Evolutionary conservation across 768 basidiomycete genomes (phyloP), one percentile per base, ranked within the genome.

Genomic region (Gyrodon lividus): DNA sequence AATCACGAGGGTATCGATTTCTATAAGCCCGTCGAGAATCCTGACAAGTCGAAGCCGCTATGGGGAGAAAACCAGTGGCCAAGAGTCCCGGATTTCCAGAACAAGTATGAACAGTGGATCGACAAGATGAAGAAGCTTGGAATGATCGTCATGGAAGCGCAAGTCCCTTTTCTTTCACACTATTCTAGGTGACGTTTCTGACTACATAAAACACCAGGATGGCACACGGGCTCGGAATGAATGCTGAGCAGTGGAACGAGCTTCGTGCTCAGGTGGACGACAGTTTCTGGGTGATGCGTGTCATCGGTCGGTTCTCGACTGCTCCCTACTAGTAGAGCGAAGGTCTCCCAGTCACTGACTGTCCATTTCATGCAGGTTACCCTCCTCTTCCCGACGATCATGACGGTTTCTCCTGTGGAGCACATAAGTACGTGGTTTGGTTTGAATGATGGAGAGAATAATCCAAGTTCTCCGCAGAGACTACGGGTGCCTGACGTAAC

Each of bases 1-100:
- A 87, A 84, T 54, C 90, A 92, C 55, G 92, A 96, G 72, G 90
- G 80, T 2, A 66, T 94, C 34, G 93, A 95, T 60, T 81, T 91
- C 46, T 93, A 92, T 63, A 81, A 75, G 23, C 89, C 89, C 1
- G 84, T 88, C 2, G 76, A 79, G 40, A 72, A 77, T 22, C 84
- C 87, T 0, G 84, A 92, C 64, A 89, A 79, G 69, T 77, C 79
- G 8, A 82, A 80, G 46, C 80, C 83, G 0, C 68, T 95, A 0
- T 86, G 87, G 82, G 93, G 93, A 12, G 82, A 84, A 67, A 97
- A 96, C 62, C 92, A 90, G 53, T 96, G 90, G 87, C 93, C 92
- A 0, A 58, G 61, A 3, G 74, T 84, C 22, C 67, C 71, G 1
- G 69, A 64, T 0, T 93, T 94, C 61, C 73, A 67, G 50, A 74